Evolutionary conservation across 2,329 filamentous ascomycete genomes (phyloP).

Genomic region (Aspergillus pseudoglaucus): DNA sequence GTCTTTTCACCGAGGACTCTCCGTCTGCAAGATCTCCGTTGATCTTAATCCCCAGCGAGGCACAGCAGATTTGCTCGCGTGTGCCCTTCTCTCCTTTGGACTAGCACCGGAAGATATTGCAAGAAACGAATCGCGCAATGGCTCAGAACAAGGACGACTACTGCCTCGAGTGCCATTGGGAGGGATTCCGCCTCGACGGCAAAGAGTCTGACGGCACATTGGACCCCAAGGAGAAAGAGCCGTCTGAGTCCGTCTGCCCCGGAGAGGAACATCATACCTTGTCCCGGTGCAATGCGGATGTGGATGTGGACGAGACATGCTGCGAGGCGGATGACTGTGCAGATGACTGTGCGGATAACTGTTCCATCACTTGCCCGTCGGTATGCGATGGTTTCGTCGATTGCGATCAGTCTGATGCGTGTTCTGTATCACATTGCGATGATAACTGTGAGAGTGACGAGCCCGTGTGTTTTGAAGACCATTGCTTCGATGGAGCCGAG

Average conservation of each 20-base stretch:
- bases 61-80: not conserved
- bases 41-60: too few species aligned
- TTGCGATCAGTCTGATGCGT: conserved; percentile 32
- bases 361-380: conserved; percentile 32
- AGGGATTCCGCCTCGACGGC: conserved; percentile 30
- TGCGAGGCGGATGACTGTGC: conserved; percentile 34
- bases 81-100: too few species aligned
- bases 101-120: not conserved
- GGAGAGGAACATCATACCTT: conserved; percentile 23
- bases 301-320: conserved; percentile 29
- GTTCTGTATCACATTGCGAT: conserved; percentile 23
- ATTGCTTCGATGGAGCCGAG: conserved; percentile 17
- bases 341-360: conserved; percentile 30
- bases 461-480: conserved; percentile 31
- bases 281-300: conserved; percentile 23
- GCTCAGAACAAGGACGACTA: conserved; percentile 10
- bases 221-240: conserved; percentile 8
- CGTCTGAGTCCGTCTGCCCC: conserved; percentile 24
- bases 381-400: conserved; percentile 37
- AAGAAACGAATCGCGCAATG: not conserved
- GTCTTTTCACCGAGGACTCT: too few species aligned
- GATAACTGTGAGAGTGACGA: conserved; percentile 21
- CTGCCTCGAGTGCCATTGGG: conserved; percentile 39
- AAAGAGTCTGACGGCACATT: conserved; percentile 20
- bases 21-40: too few species aligned